Evolutionary conservation across 208 protist species (phyloP).

Genomic region (Jaenimonas drosophilae): DNA sequence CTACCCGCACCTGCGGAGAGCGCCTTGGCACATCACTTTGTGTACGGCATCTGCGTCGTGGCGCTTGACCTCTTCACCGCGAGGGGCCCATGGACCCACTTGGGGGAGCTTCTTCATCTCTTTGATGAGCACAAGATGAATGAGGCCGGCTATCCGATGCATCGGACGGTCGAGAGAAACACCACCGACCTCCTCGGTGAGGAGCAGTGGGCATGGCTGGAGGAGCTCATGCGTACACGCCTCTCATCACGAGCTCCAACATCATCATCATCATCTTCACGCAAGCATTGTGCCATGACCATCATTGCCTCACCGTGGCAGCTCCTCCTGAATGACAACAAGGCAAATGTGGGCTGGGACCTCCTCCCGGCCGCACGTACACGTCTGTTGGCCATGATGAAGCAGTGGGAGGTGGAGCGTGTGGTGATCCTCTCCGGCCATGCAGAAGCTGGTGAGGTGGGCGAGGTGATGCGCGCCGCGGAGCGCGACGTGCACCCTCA

Average conservation of each 20-base stretch:
- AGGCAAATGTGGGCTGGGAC: slow-evolving; percentile 57
- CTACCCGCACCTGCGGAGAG: slow-evolving; percentile 11
- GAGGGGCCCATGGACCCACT: slow-evolving; percentile 12
- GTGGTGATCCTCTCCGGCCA: slow-evolving; percentile 74
- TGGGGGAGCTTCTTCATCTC: slow-evolving; percentile 10
- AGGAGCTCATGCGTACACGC: slow-evolving; percentile 21
- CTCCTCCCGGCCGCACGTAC: slow-evolving; percentile 37
- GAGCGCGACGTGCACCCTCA: slow-evolving; percentile 6
- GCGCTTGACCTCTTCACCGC: slow-evolving; percentile 27
- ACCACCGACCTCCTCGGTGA: slow-evolving; percentile 65
- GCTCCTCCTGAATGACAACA: slow-evolving; percentile 67
- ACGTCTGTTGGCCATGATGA: slow-evolving; percentile 42
- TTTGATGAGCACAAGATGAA: slow-evolving; percentile 1
- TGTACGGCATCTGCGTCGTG: slow-evolving; percentile 29
- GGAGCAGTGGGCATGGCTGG: slow-evolving; percentile 77
- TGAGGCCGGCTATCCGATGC: neutral
- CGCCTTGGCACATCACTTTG: slow-evolving; percentile 12
- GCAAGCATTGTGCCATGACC: slow-evolving; percentile 36
- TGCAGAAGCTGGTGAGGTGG: slow-evolving; percentile 60
- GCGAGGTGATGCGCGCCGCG: slow-evolving; percentile 13
- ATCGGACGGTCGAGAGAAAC: neutral
- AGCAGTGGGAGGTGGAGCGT: slow-evolving; percentile 21
- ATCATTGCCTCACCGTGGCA: slow-evolving; percentile 61
- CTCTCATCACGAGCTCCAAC: slow-evolving; percentile 2
- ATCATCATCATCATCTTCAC: slow-evolving; percentile 1